Evolutionary conservation across 805 yeast species (phyloP), one percentile per base, ranked within the genome.

Genomic region (Isabelozyma pseudorhagii): DNA sequence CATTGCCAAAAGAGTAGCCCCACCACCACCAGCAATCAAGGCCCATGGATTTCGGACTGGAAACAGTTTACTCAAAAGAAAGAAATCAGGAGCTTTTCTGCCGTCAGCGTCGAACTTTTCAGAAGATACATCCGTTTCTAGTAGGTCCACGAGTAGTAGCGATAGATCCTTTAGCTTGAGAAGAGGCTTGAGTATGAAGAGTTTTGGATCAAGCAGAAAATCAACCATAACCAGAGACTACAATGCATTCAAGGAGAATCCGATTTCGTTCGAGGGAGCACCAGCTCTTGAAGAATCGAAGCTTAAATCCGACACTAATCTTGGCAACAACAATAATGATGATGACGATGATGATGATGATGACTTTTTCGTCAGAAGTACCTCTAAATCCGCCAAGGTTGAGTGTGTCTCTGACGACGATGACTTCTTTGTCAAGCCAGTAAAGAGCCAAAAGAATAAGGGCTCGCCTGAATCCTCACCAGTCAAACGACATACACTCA

Each of bases 181-280:
- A n/a, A 47, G 51, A 7, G 52, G 50, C 4, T n/a, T 46, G 18
- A 48, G 49, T 31, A 44, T 34, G 36, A 34, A 53, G 53, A 46
- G 54, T 21, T 38, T 48, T 2, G 46, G 46, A 6, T 46, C 57
- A 2, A 48, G 51, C 21, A 50, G 50, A 40, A 55, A 52, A 28
- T 46, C 57, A 3, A 41, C 48, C 8, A 29, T 54, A 8, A 54
- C 49, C 28, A 40, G 27, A 11, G 55, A 55, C 40, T 43, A 42
- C 5, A 86, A 81, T 57, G 79, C 81, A 13, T 88, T 87, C 67
- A 77, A 75, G 43, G 96, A 90, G 54, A 88, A 87, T 58, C 79
- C 75, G 2, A 79, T 90, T 31, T 80, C 83, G 2, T 92, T 92
- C 69, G 87, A 80, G n/a, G 84, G 79, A 52, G 92, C 85, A 0